These are phyloP conservation scores for Globisporangium middletonii DNA, from an alignment of 352 stramenopile species.

Conservation along the genomic window DNA sequence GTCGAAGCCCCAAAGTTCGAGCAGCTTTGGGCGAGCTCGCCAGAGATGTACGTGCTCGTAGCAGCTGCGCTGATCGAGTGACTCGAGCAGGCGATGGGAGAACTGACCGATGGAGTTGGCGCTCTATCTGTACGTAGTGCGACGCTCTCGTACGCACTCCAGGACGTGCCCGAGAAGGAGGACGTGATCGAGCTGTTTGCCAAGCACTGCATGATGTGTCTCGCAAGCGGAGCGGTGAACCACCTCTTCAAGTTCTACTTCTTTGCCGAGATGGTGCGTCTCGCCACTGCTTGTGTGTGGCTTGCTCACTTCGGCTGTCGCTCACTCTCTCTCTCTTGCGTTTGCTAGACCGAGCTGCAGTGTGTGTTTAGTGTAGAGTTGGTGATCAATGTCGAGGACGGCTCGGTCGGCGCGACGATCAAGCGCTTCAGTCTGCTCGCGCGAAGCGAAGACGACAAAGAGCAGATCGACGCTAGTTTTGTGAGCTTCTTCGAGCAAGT, in stretches of 20 bases:
- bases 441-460: conserved; percentile 51
- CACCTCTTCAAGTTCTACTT: conserved; percentile 87
- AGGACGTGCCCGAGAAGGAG: conserved; percentile 63
- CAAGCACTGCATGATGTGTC: conserved; percentile 63
- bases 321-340: not conserved
- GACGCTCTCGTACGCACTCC: conserved; percentile 36
- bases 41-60: conserved; percentile 56
- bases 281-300: not conserved
- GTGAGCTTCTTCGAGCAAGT: conserved; percentile 79
- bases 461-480: conserved; percentile 84
- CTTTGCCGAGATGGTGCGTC: conserved; percentile 73
- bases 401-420: conserved; percentile 51
- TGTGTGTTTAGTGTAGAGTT: conserved; percentile 83
- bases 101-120: too few relatives aligned
- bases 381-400: conserved; percentile 52
- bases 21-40: conserved; percentile 64
- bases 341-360: conserved; percentile 48
- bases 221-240: conserved; percentile 69
- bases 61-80: not conserved
- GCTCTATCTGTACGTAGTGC: conserved; percentile 23
- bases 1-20: conserved; percentile 79
- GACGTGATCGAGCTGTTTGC: conserved; percentile 72
- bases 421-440: conserved; percentile 66
- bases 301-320: not conserved
- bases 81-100: not conserved